Conservation (phyloP, 2,329 filamentous ascomycete species). For the Aspergillus aculeatus region DNA sequence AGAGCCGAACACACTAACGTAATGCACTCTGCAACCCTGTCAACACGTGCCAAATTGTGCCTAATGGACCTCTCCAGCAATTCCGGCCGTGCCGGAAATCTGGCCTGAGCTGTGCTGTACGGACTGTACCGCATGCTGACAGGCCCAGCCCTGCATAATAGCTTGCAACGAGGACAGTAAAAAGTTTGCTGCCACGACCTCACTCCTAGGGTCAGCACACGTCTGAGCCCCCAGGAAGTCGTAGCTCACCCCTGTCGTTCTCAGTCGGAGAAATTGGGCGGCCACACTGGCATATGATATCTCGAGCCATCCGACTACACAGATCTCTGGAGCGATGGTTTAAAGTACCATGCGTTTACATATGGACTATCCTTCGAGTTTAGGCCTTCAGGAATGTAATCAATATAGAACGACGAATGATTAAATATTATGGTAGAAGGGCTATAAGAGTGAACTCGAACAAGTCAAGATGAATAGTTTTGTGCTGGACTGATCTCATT, state of each 20-base stretch:
- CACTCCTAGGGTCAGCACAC: background rate
- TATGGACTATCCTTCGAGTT: background rate
- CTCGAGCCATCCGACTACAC: too few relatives aligned
- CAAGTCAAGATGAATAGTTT: background rate
- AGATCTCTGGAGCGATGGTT: too few relatives aligned
- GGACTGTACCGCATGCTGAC: background rate
- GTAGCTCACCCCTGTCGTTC: too few relatives aligned
- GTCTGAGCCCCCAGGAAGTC: background rate
- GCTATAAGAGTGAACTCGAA: background rate
- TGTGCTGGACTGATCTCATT: background rate
- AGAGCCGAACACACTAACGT: constrained; percentile 4
- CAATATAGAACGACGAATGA: background rate
- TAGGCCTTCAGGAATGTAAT: background rate
- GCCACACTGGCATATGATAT: too few relatives aligned
- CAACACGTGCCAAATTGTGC: background rate
- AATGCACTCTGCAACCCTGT: background rate
- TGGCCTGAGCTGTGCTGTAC: background rate
- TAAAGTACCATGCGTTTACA: too few relatives aligned
- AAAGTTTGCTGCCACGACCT: background rate
- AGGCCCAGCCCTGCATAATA: background rate
- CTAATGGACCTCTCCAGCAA: background rate
- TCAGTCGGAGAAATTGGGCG: too few relatives aligned
- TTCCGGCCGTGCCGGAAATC: background rate
- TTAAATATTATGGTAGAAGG: background rate
- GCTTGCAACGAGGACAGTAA: background rate